phyloP scores from a whole-genome alignment of 768 basidiomycete genomes.

The Boletus barrowsii region DNA sequence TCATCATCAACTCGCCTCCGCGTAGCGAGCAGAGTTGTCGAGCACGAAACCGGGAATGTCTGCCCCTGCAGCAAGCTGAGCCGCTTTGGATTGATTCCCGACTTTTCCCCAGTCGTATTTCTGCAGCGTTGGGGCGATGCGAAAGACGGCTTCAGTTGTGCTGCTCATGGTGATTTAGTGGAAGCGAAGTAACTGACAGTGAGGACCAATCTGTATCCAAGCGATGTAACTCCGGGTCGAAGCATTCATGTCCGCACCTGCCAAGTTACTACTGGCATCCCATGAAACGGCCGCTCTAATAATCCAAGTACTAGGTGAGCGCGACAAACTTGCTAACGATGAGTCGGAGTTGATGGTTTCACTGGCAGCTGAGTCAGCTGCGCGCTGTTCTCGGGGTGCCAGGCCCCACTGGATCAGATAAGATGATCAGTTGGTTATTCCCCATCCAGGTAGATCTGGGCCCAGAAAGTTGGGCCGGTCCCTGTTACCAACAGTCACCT shows the following conservation, averaged over 20 bases:
- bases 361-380: too few relatives aligned
- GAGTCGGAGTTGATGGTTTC: too few relatives aligned
- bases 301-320: too few relatives aligned
- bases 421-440: constrained; percentile 10
- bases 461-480: neutral
- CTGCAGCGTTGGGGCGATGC: constrained; percentile 79
- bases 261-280: too few relatives aligned
- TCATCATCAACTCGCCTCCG: constrained; percentile 65
- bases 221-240: too few relatives aligned
- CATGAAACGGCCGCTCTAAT: too few relatives aligned
- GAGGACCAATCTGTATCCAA: neutral
- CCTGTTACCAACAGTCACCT: neutral
- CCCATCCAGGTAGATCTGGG: constrained; percentile 7
- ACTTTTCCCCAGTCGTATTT: constrained; percentile 95
- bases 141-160: constrained; percentile 54
- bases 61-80: constrained; percentile 69
- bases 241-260: too few relatives aligned
- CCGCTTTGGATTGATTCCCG: constrained; percentile 80
- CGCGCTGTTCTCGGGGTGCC: too few relatives aligned
- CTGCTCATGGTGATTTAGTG: constrained; percentile 20
- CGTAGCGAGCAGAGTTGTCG: constrained; percentile 77
- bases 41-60: constrained; percentile 62
- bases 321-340: too few relatives aligned
- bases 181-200: neutral
- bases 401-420: constrained; percentile 27